Evolutionary conservation across 257 asterid species (phyloP), one percentile per base, ranked within the genome.

Genomic region (Cinchona pubescens): DNA sequence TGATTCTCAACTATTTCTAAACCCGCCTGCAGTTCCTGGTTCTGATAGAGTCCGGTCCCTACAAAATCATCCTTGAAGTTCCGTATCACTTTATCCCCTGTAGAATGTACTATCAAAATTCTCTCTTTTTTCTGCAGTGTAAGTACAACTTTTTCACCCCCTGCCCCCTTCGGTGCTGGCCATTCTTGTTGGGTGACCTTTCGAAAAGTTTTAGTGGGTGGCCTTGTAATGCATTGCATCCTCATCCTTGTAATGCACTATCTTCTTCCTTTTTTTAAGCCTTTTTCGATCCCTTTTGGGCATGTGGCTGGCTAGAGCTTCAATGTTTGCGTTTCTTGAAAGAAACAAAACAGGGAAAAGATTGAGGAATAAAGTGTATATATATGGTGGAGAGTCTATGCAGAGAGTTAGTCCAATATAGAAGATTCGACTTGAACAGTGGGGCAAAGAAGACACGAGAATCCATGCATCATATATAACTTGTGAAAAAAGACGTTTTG

Each of bases 331-430:
- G 69, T 8, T 62, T 60, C 16, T 6, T 43, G 46, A 1, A 64
- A 74, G 46, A 23, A 40, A 64, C 72, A 64, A 75, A 63, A 48
- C n/a, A n/a, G 69, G 21, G 63, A 43, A 60, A 71, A 23, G 80
- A n/a, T 42, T 34, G 35, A 18, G 40, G 55, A 42, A 43, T 8
- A 46, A 0, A 16, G 29, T 6, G 6, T 14, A 40, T 10, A 0
- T 37, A 1, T n/a, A 1, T 27, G 69, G 58, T 58, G 66, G 55
- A 62, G 43, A 40, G 29, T 40, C 3, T 35, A 19, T 21, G 35
- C 30, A 10, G n/a, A n/a, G n/a, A n/a, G n/a, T n/a, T n/a, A 29
- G 34, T 4, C 23, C 25, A 29, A 21, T 37, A 16, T 5, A n/a
- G 11, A 27, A 66, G 32, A 11, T 23, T 49, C 23, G 3, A 48